Evolutionary conservation across 371 early-diverging fungal species (phyloP), one percentile per base, ranked within the genome.

Genomic region (Apophysomyces sp.): DNA sequence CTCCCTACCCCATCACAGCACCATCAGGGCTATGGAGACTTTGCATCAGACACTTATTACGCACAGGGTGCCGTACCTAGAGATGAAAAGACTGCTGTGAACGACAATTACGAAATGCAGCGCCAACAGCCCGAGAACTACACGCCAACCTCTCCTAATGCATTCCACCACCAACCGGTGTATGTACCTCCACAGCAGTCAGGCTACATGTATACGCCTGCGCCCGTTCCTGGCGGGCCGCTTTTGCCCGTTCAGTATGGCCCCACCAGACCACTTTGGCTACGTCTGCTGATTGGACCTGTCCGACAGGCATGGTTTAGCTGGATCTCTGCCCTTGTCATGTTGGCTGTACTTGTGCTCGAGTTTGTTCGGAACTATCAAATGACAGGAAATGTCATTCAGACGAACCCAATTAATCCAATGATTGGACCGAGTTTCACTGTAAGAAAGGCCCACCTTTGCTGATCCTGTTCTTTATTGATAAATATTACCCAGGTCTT

Each of bases 361-460:
- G 86, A 85, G 62, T 72, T 87, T 63, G 73, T 82, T 4, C 71
- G 65, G 16, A 82, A 81, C 56, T 63, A 78, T n/a, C 76, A 84
- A 40, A 39, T 83, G 21, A 86, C 86, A 5, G 81, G 84, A 15
- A 65, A 67, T 16, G 58, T 83, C 16, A 82, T 86, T 52, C 59
- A 80, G 63, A 81, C 84, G 4, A 72, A 59, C 26, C 84, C 86
- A 9, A 81, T 84, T 55, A 87, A 87, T 54, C 77, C 75, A 4
- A 84, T 89, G 85, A 85, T 87, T 52, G 89, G 89, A 8, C 87
- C 89, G 5, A 76, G 78, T 32, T 65, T 78, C 21, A 70, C 76
- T 7, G 87, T 84, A 67, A 73, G 67, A 68, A 28, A 18, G n/a
- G 15, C 28, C 18, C 11, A 30, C 6, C 26, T n/a, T 27, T 30